These are phyloP conservation scores for Teratosphaeria zuluensis DNA, from an alignment of 2,329 filamentous ascomycete species.

Conservation along the genomic window DNA sequence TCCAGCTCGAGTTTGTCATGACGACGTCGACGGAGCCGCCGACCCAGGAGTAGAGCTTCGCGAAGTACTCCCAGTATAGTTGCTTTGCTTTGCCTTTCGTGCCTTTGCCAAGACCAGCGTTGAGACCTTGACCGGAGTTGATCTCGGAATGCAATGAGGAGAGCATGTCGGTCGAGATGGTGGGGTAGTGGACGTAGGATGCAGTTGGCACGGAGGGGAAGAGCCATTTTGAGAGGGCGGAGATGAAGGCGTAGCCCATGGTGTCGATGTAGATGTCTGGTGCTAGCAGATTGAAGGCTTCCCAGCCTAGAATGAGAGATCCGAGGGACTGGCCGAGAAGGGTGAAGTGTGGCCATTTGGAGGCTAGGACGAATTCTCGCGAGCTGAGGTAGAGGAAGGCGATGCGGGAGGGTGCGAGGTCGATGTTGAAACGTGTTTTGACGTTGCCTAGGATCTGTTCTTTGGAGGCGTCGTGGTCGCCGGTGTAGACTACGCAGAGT, in stretches of 20 bases:
- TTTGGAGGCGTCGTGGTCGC: slow-evolving; percentile 83
- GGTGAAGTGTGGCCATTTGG: slow-evolving; percentile 85
- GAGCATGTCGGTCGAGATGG: slow-evolving; percentile 97
- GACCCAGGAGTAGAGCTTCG: slow-evolving; percentile 68
- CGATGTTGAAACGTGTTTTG: slow-evolving; percentile 82
- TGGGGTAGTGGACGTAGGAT: slow-evolving; percentile 96
- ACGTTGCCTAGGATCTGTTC: slow-evolving; percentile 55
- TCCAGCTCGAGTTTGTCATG: slow-evolving; percentile 98
- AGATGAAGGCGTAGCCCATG: slow-evolving; percentile 91
- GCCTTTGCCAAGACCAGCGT: slow-evolving; percentile 72
- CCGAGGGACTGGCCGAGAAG: slow-evolving; percentile 89
- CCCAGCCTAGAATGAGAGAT: slow-evolving; percentile 77
- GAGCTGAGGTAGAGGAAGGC: slow-evolving; percentile 87
- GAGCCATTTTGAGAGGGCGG: slow-evolving; percentile 71
- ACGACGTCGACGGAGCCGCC: slow-evolving; percentile 82
- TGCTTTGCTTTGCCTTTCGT: slow-evolving; percentile 62
- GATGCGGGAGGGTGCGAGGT: slow-evolving; percentile 71
- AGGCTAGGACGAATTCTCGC: slow-evolving; percentile 73
- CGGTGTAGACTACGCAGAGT: slow-evolving; percentile 88
- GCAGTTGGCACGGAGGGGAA: slow-evolving; percentile 74
- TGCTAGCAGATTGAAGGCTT: slow-evolving; percentile 83
- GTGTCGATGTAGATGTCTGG: slow-evolving; percentile 95
- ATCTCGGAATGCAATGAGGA: slow-evolving; percentile 54
- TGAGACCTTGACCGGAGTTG: slow-evolving; percentile 55
- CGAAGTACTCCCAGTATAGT: slow-evolving; percentile 80